A percentile compares a stretch with the other conserved stretches of the same genome.
Conservation (phyloP, 2,329 filamentous ascomycete species). For the Alternaria alternata region DNA sequence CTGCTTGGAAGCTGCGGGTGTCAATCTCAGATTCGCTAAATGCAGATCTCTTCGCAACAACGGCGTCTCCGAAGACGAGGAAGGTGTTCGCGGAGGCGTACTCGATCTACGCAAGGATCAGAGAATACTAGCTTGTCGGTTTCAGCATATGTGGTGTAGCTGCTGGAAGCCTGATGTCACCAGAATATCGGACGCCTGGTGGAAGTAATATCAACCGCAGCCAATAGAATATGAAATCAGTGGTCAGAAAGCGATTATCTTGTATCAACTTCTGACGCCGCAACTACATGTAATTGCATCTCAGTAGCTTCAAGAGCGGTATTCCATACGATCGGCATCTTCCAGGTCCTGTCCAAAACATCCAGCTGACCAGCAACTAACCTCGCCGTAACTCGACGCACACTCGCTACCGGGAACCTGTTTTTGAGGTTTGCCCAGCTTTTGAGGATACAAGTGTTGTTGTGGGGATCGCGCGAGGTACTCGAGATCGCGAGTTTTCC, state of each 20-base stretch:
- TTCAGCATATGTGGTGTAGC: neutral
- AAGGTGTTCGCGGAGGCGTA: neutral
- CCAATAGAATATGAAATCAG: neutral
- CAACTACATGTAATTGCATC: neutral
- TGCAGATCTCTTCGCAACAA: slow-evolving; percentile 3
- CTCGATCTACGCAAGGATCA: slow-evolving; percentile 4
- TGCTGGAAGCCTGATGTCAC: neutral
- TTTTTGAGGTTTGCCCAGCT: slow-evolving; percentile 1
- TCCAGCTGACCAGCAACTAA: slow-evolving; percentile 1
- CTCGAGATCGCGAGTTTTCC: slow-evolving; percentile 9
- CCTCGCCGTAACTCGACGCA: neutral
- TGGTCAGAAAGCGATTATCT: neutral
- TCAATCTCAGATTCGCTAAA: neutral
- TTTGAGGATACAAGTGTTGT: neutral
- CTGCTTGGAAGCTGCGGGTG: neutral
- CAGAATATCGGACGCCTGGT: neutral
- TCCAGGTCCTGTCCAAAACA: neutral
- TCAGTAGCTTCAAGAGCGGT: neutral
- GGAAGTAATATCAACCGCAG: neutral
- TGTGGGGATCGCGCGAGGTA: neutral
- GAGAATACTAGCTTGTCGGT: neutral
- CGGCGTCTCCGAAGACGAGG: slow-evolving; percentile 2
- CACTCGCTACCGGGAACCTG: slow-evolving; percentile 10
- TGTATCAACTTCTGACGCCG: neutral
- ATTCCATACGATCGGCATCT: neutral